phyloP scores from a whole-genome alignment of 805 yeast genomes.

The Citeromyces nyonsensis region DNA sequence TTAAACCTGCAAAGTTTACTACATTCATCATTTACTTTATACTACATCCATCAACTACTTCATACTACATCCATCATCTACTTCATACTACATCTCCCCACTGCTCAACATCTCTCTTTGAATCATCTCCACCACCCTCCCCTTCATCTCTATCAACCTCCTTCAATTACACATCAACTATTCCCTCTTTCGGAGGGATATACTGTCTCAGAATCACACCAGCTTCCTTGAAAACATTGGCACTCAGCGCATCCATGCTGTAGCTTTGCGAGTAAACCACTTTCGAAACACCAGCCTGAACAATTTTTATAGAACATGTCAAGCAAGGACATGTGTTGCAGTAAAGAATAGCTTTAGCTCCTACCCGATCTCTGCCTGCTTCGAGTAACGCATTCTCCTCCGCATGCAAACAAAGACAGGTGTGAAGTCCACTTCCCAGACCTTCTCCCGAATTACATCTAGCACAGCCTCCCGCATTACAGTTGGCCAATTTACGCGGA shows the following conservation, averaged over 20 bases:
- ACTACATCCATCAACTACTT: no score
- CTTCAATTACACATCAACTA: conserved; percentile 1
- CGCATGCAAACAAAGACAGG: conserved; percentile 91
- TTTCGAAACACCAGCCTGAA: conserved; percentile 80
- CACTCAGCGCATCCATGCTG: conserved; percentile 77
- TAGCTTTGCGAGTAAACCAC: conserved; percentile 90
- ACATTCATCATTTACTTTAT: no score
- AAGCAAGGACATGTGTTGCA: conserved; percentile 97
- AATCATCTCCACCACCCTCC: no score
- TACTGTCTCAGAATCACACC: conserved; percentile 59
- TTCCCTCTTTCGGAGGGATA: conserved; percentile 18
- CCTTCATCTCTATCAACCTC: background rate
- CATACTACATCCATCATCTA: no score
- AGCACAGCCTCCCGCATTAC: conserved; percentile 92
- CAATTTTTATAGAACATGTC: conserved; percentile 90
- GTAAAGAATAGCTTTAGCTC: conserved; percentile 49
- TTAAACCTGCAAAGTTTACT: no score
- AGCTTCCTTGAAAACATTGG: conserved; percentile 56
- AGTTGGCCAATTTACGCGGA: conserved; percentile 73
- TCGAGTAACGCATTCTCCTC: conserved; percentile 94
- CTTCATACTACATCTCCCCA: no score
- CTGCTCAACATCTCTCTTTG: no score
- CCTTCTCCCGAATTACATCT: conserved; percentile 67
- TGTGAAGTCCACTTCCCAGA: conserved; percentile 50
- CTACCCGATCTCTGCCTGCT: conserved; percentile 81